phyloP scores from a whole-genome alignment of 371 early-diverging fungal species.

The Syncephalastrum monosporum region DNA sequence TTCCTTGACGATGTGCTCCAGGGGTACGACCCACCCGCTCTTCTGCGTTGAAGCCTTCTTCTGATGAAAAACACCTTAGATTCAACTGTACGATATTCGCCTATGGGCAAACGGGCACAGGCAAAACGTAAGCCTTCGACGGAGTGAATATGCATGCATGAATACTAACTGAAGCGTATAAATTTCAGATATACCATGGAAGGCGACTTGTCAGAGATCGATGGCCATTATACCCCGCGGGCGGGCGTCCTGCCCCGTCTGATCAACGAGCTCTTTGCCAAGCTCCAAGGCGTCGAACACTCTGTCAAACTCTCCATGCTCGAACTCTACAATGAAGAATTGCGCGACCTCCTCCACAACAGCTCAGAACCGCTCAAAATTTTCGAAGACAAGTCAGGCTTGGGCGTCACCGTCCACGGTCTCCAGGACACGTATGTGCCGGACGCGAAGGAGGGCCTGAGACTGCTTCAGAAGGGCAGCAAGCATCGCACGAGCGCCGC shows the following conservation, averaged over 20 bases:
- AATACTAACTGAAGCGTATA: neutral
- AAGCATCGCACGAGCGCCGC: slow-evolving; percentile 79
- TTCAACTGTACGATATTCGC: slow-evolving; percentile 97
- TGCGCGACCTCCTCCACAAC: slow-evolving; percentile 81
- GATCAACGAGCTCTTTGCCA: slow-evolving; percentile 79
- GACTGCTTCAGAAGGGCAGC: slow-evolving; percentile 74
- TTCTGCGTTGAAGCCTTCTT: no score
- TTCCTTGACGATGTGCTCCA: slow-evolving; percentile 76
- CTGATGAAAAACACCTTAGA: no score
- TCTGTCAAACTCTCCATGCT: slow-evolving; percentile 84
- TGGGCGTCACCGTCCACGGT: slow-evolving; percentile 80
- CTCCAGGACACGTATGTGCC: slow-evolving; percentile 76
- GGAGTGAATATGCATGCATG: neutral
- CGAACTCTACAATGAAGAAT: slow-evolving; percentile 99
- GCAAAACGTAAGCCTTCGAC: slow-evolving; percentile 62
- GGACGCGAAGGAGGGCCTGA: slow-evolving; percentile 73
- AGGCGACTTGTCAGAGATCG: slow-evolving; percentile 64
- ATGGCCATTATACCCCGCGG: slow-evolving; percentile 31
- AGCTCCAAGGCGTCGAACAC: slow-evolving; percentile 63
- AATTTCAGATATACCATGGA: slow-evolving; percentile 74
- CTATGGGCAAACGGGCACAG: slow-evolving; percentile 95
- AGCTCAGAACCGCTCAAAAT: slow-evolving; percentile 51
- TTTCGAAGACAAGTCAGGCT: slow-evolving; percentile 66
- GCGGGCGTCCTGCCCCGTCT: slow-evolving; percentile 92
- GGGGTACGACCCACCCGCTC: slow-evolving; percentile 17